phyloP scores from a whole-genome alignment of 139 green algal genomes.

The Haematococcus sp. region DNA sequence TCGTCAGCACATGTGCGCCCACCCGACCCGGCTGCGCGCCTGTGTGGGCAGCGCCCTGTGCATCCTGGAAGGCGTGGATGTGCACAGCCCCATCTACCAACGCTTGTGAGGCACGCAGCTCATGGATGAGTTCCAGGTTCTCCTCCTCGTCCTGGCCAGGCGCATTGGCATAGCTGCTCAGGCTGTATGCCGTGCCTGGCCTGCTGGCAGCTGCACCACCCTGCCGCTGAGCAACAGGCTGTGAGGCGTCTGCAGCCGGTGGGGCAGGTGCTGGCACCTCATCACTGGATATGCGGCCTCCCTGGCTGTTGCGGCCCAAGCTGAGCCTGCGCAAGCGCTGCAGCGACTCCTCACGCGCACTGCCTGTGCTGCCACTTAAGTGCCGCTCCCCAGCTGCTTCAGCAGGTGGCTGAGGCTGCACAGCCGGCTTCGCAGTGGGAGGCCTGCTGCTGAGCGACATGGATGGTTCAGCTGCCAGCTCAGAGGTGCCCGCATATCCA shows the following conservation, averaged over 20 bases:
- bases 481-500: no score
- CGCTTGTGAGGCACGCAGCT: neutral
- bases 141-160: neutral
- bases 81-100: no score
- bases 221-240: neutral
- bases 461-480: no score
- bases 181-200: neutral
- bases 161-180: neutral
- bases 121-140: conserved; percentile 6
- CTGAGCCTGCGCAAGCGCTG: conserved; percentile 8
- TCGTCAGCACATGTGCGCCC: no score
- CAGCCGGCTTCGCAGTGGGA: no score
- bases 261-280: neutral
- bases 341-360: neutral
- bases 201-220: neutral
- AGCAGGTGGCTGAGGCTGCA: neutral
- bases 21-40: no score
- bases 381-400: neutral
- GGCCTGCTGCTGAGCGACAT: no score
- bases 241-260: neutral
- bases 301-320: neutral
- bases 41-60: no score
- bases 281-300: neutral
- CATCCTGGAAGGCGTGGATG: no score
- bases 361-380: neutral